A percentile compares a stretch with the other conserved stretches of the same genome.
phyloP scores from a whole-genome alignment of 768 basidiomycete genomes.

The Gyrodon lividus region DNA sequence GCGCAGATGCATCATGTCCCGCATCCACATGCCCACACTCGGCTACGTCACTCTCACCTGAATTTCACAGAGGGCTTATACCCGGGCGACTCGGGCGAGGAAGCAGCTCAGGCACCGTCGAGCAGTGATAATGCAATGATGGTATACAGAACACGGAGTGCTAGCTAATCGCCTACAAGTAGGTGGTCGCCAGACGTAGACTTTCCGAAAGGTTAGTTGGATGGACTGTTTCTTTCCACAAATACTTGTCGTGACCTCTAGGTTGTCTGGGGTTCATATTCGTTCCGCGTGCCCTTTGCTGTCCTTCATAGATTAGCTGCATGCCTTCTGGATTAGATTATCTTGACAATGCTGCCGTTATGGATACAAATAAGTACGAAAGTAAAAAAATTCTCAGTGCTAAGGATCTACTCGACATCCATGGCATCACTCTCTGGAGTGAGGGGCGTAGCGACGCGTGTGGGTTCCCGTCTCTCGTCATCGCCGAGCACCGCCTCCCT shows the following conservation, averaged over 20 bases:
- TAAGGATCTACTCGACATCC: constrained; percentile 45
- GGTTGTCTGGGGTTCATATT: constrained; percentile 24
- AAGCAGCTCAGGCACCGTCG: constrained; percentile 25
- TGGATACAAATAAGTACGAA: constrained; percentile 10
- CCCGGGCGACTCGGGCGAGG: constrained; percentile 32
- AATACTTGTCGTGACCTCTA: constrained; percentile 12
- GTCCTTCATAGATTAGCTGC: constrained; percentile 26
- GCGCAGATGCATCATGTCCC: constrained; percentile 78
- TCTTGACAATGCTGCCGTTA: constrained; percentile 17
- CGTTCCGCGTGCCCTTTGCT: constrained; percentile 14
- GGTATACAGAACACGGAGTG: constrained; percentile 41
- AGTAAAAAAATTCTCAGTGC: constrained; percentile 1
- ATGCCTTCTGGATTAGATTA: constrained; percentile 24
- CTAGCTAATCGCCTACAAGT: constrained; percentile 14
- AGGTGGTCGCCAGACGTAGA: background rate
- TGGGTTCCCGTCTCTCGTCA: constrained; percentile 1
- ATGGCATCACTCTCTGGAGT: constrained; percentile 43
- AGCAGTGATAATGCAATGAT: constrained; percentile 46
- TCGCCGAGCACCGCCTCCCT: constrained; percentile 6
- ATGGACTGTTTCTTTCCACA: constrained; percentile 4
- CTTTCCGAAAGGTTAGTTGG: constrained; percentile 1
- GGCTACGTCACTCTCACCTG: constrained; percentile 62
- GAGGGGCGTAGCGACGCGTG: background rate
- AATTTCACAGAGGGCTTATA: constrained; percentile 44
- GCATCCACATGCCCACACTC: constrained; percentile 75